These are phyloP conservation scores for Nicotiana rustica DNA, from an alignment of 305 asterid species.

Conservation along the genomic window DNA sequence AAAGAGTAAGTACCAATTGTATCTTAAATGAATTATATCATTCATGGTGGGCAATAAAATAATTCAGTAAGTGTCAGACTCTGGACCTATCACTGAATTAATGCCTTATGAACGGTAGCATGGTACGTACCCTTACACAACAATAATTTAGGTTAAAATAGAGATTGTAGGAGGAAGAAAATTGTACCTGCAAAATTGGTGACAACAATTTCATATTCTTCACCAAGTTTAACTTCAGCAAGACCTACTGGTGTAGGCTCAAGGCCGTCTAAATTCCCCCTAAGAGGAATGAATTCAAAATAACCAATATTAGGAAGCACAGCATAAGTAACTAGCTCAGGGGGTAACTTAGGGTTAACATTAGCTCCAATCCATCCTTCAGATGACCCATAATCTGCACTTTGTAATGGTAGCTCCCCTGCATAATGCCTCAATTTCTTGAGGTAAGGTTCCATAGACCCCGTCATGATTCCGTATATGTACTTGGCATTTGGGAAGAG, in stretches of 20 bases:
- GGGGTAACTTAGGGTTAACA: constrained; percentile 74
- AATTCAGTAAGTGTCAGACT: not conserved
- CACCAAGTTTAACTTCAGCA: constrained; percentile 75
- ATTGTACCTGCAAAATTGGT: constrained; percentile 78
- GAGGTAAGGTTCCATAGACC: constrained; percentile 96
- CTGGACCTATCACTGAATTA: not conserved
- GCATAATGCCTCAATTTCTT: constrained; percentile 88
- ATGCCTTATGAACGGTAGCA: constrained; percentile 4
- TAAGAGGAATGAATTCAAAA: constrained; percentile 84
- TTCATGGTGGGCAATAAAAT: not conserved
- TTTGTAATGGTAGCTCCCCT: constrained; percentile 71
- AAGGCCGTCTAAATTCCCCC: constrained; percentile 39
- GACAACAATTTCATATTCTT: constrained; percentile 85
- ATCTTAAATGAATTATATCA: not conserved
- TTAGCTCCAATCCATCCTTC: constrained; percentile 98
- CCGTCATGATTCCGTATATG: constrained; percentile 94
- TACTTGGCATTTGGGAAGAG: constrained; percentile 81
- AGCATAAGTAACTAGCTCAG: constrained; percentile 72
- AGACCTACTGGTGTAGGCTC: constrained; percentile 71
- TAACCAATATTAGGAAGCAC: constrained; percentile 89
- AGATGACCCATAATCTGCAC: constrained; percentile 95
- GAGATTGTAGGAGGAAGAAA: constrained; percentile 30
- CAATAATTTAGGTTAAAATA: no score
- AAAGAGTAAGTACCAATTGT: not conserved
- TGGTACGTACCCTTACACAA: not conserved